A percentile compares a stretch with the other conserved stretches of the same genome.
These are phyloP conservation scores for Hippophae rhamnoides DNA, from an alignment of 306 rosid genomes.

Conservation along the genomic window DNA sequence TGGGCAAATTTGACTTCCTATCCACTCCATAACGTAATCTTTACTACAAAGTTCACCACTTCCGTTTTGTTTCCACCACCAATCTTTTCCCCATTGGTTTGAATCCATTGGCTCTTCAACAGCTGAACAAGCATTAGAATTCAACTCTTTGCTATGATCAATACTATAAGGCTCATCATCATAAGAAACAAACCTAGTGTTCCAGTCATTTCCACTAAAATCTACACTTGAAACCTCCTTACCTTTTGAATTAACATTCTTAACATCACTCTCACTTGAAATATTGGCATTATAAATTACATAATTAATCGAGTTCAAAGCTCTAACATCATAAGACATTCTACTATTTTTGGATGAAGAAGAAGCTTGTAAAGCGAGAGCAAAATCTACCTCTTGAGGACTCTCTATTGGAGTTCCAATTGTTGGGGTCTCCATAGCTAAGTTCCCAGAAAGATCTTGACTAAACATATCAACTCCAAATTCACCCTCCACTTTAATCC, in stretches of 20 bases:
- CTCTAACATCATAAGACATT: slow-evolving; percentile 39
- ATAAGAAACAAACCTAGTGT: slow-evolving; percentile 58
- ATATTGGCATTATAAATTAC: slow-evolving; percentile 52
- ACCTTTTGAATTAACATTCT: slow-evolving; percentile 43
- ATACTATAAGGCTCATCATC: slow-evolving; percentile 68
- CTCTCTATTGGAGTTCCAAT: slow-evolving; percentile 78
- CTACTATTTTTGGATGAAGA: slow-evolving; percentile 69
- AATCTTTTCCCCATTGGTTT: slow-evolving; percentile 82
- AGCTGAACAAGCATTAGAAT: slow-evolving; percentile 25
- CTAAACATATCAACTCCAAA: slow-evolving; percentile 85
- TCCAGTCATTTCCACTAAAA: slow-evolving; percentile 61
- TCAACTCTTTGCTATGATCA: slow-evolving; percentile 71
- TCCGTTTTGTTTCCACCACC: slow-evolving; percentile 92
- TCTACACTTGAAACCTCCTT: slow-evolving; percentile 59
- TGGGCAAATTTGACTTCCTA: slow-evolving; percentile 92
- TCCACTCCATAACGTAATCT: slow-evolving; percentile 93
- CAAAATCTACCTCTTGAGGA: slow-evolving; percentile 78
- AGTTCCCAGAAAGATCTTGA: slow-evolving; percentile 82
- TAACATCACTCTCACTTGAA: slow-evolving; percentile 50
- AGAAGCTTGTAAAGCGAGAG: slow-evolving; percentile 89
- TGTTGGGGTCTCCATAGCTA: slow-evolving; percentile 64
- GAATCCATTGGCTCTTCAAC: slow-evolving; percentile 49
- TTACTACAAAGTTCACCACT: slow-evolving; percentile 72
- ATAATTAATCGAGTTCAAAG: slow-evolving; percentile 54
- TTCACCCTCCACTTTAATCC: slow-evolving; percentile 81